Percentiles rank a stretch among this genome's conserved stretches.
phyloP scores from a whole-genome alignment of 768 basidiomycete genomes.

The Macrocybe gigantea region DNA sequence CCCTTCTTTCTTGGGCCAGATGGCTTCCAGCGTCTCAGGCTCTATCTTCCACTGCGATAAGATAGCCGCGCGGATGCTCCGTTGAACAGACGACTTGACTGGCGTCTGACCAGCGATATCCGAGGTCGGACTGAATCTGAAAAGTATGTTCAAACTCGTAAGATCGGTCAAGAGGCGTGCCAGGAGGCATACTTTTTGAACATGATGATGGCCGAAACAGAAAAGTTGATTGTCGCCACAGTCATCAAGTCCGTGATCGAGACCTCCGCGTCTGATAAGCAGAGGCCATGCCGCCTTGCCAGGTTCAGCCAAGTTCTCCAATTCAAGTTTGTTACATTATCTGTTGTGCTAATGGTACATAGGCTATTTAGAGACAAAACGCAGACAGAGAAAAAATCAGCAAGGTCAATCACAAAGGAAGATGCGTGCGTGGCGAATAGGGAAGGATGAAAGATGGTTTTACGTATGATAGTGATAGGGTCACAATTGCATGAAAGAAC shows the following conservation, averaged over 20 bases:
- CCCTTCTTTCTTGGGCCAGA: conserved; percentile 99
- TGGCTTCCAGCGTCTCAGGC: conserved; percentile 75
- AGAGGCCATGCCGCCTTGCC: neutral
- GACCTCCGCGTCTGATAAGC: neutral
- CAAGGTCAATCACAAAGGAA: conserved; percentile 18
- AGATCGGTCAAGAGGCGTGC: conserved; percentile 4
- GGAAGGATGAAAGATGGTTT: conserved; percentile 19
- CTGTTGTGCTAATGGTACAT: conserved; percentile 38
- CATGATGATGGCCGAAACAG: conserved; percentile 31
- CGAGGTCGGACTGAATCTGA: conserved; percentile 63
- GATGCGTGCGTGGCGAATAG: conserved; percentile 12
- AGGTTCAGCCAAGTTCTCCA: conserved; percentile 1
- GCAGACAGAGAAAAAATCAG: conserved; percentile 19
- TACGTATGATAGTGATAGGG: conserved; percentile 21
- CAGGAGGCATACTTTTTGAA: conserved; percentile 63
- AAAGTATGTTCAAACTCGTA: conserved; percentile 5
- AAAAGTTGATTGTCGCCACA: neutral
- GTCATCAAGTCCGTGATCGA: neutral
- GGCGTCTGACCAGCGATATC: conserved; percentile 90
- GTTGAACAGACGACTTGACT: conserved; percentile 90
- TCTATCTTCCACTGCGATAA: conserved; percentile 82
- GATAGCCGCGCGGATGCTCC: conserved; percentile 75
- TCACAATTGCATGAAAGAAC: conserved; percentile 4
- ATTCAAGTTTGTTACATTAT: conserved; percentile 28
- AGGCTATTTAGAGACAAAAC: conserved; percentile 22